Base-by-base conservation (phyloP, 2,329 filamentous ascomycete species). In the Rutstroemia sydowiana region DNA sequence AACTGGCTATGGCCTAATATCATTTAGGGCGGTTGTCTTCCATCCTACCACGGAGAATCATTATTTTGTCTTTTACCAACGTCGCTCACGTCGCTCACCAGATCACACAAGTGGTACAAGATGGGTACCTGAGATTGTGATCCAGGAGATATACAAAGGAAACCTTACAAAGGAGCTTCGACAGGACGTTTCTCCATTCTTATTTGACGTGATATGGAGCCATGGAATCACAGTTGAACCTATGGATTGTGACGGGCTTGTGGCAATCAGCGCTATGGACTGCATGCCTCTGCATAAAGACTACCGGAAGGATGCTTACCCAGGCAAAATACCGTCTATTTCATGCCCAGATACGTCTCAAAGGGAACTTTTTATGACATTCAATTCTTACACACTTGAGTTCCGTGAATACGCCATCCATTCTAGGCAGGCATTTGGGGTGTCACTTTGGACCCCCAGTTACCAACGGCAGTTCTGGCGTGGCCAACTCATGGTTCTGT, bases 31-130 rank as follows among this genome's bases (percentile, higher is more conserved):
- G 4, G 3, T 51, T 9, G 11, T 45, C 18, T 51, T 51, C 18
- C 48, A 51, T 14, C 48, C 48, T 10, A 51, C 14, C 4, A 16
- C 45, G 26, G 31, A 45, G 2, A 14, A 45, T 9, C 48, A 45
- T 23, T 16, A 16, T 23, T 51, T 45, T 10, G 18, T 45, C 11
- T 51, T 51, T 8, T 51, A 45, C 23, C 48, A 39, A 18, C 41
- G 30, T 10, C 3, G 4, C 13, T 43, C 1, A 2, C n/a, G 6
- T 8, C 6, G 2, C 2, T 5, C 9, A 21, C 2, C 10, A 0
- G 7, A 37, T 0, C 14, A n/a, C 13, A 6, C 6, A 21, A 2
- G 11, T 28, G 5, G 3, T 5, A 5, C 30, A 10, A 14, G 11
- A 3, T 8, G 3, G 3, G 28, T 10, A 30, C 10, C 21, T 26